Evolutionary conservation across 2,329 filamentous ascomycete species (phyloP).

Genomic region (Albifimbria verrucaria): DNA sequence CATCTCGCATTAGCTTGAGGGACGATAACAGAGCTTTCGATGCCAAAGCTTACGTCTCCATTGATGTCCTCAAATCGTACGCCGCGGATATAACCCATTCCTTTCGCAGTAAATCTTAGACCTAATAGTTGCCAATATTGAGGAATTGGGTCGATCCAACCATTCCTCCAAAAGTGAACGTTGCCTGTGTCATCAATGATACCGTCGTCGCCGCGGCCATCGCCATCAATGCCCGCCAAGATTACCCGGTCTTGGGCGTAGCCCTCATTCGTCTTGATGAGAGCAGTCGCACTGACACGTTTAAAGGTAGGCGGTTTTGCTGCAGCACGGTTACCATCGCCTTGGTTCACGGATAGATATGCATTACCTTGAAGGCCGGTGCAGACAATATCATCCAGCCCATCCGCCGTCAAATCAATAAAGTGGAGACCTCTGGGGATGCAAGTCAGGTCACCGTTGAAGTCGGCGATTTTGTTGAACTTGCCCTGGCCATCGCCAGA

Average conservation of each 20-base stretch:
- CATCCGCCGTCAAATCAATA: conserved; percentile 9
- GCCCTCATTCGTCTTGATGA: background rate
- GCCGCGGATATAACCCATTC: conserved; percentile 12
- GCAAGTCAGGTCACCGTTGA: conserved; percentile 5
- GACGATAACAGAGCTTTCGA: conserved; percentile 13
- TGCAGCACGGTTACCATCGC: conserved; percentile 5
- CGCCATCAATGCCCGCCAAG: conserved; percentile 12
- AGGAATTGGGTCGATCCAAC: conserved; percentile 8
- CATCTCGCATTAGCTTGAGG: background rate
- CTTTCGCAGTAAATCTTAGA: conserved; percentile 9
- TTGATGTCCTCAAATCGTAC: conserved; percentile 12
- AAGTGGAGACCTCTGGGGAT: conserved; percentile 5
- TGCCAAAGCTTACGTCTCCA: background rate
- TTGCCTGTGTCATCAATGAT: conserved; percentile 3
- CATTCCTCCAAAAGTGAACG: conserved; percentile 8
- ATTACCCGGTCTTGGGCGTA: background rate
- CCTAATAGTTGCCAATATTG: conserved; percentile 29
- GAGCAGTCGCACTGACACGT: background rate
- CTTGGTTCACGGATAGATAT: conserved; percentile 5
- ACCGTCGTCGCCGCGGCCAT: conserved; percentile 11
- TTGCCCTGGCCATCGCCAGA: background rate
- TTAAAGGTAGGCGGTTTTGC: conserved; percentile 6
- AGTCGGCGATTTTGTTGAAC: conserved; percentile 7
- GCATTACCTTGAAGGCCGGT: conserved; percentile 1
- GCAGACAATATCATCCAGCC: conserved; percentile 8